Evolutionary conservation across 2,329 filamentous ascomycete species (phyloP).

Genomic region (Emydomyces testavorans): DNA sequence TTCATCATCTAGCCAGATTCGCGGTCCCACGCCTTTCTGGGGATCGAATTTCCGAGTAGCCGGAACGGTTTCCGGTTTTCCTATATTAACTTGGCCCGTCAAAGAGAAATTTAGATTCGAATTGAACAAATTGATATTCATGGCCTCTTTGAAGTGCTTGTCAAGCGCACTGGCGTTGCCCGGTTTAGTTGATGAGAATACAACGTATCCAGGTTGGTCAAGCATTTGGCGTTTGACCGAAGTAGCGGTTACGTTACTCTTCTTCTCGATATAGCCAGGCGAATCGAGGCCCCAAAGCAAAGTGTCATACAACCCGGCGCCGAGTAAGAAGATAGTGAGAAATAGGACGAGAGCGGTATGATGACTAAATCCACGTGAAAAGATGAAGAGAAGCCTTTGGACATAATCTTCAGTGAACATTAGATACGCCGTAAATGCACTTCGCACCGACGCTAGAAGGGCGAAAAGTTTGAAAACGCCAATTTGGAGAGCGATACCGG

Average conservation of each 20-base stretch:
- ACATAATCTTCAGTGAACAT: constrained; percentile 16
- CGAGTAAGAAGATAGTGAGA: constrained; percentile 12
- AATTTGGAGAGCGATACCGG: constrained; percentile 12
- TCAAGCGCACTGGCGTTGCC: constrained; percentile 9
- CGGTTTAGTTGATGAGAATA: constrained; percentile 12
- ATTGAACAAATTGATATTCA: constrained; percentile 12
- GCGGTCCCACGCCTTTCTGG: constrained; percentile 5
- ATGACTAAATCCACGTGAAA: constrained; percentile 12
- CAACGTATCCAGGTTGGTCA: constrained; percentile 11
- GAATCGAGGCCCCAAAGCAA: constrained; percentile 15
- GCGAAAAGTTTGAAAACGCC: constrained; percentile 14
- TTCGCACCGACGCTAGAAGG: constrained; percentile 10
- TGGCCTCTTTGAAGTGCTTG: constrained; percentile 8
- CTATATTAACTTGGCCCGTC: constrained; percentile 9
- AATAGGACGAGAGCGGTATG: constrained; percentile 12
- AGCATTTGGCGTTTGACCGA: constrained; percentile 9
- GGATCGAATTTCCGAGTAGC: constrained; percentile 9
- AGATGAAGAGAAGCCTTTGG: constrained; percentile 12
- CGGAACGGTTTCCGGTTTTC: constrained; percentile 10
- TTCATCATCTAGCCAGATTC: constrained; percentile 15
- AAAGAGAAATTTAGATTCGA: constrained; percentile 12
- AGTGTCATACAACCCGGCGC: constrained; percentile 12
- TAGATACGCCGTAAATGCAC: constrained; percentile 14
- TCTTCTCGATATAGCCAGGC: constrained; percentile 10
- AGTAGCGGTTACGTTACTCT: constrained; percentile 10